Base-by-base conservation (phyloP, 2,329 filamentous ascomycete genomes). In the Corynespora cassiicola region DNA sequence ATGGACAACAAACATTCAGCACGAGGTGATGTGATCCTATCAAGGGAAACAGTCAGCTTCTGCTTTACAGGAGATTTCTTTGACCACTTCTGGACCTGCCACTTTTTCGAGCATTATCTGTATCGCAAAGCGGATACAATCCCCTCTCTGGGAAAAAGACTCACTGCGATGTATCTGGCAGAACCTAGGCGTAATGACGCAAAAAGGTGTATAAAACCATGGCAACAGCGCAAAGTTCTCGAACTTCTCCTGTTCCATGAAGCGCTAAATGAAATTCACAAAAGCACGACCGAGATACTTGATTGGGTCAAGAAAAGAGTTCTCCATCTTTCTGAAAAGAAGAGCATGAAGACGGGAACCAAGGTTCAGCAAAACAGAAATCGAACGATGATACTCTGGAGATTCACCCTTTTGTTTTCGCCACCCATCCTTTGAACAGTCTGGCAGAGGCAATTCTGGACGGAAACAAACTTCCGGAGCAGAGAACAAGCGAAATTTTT, bases 1-100 rank as follows among this genome's bases (percentile, higher is more conserved):
- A 31, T 22, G 26, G 38, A 21, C 14, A 23, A 27, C n/a, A 9
- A 11, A 11, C 15, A 27, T 8, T 25, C 20, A 15, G 27, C 40
- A 5, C 45, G 6, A 11, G 18, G 9, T n/a, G 16, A 3, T 33
- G 18, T 18, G 11, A 19, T 4, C 15, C 15, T 5, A 18, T 14
- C 19, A 5, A 20, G 6, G 12, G 14, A 18, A 18, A 19, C 11
- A 33, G 62, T 14, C 23, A 39, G 61, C 0, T 68, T 66, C 20
- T 51, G 57, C 5, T 61, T 68, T 20, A 24, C 39, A 6, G 62
- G 63, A 5, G 61, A 68, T 36, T 61, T 63, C 23, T 65, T 61
- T 15, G 63, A 67, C 26, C 53, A 61, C 1, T 65, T 55, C 22
- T 66, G 63, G 63, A 67, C 63, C 1, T 63, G 61, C 23, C 47